phyloP scores from a whole-genome alignment of 306 rosid genomes.

The Rosa chinensis region DNA sequence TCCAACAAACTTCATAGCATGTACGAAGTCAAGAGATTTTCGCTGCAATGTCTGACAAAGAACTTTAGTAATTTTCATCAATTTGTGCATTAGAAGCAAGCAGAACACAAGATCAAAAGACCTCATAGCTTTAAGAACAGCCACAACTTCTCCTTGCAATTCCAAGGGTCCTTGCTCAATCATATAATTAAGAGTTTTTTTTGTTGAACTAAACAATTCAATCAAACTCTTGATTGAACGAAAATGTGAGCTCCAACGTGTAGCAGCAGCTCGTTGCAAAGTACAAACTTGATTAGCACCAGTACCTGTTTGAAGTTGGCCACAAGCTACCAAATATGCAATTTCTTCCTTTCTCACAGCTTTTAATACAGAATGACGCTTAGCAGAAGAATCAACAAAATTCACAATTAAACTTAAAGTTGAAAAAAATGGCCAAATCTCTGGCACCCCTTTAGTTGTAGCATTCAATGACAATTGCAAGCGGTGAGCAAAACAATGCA shows the following conservation, averaged over 20 bases:
- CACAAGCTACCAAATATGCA: neutral
- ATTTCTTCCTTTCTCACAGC: neutral
- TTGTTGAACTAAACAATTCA: neutral
- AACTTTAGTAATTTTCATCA: too few relatives aligned
- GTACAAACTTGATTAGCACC: neutral
- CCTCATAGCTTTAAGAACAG: too few relatives aligned
- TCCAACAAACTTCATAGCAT: too few relatives aligned
- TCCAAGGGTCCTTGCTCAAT: neutral
- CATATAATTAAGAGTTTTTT: neutral
- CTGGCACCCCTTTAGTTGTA: neutral
- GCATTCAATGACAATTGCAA: neutral
- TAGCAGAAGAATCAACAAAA: neutral
- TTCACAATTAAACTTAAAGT: too few relatives aligned
- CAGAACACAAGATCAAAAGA: too few relatives aligned
- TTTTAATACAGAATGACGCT: neutral
- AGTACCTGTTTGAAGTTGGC: neutral
- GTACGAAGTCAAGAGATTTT: too few relatives aligned
- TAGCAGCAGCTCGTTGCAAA: neutral
- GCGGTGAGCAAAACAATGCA: too few relatives aligned
- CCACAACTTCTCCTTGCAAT: neutral
- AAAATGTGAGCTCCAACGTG: neutral
- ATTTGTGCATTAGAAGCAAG: too few relatives aligned
- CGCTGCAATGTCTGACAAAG: too few relatives aligned
- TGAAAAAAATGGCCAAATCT: too few relatives aligned
- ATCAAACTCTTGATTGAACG: too few relatives aligned